A percentile compares a stretch with the other conserved stretches of the same genome.
phyloP scores from a whole-genome alignment of 371 early-diverging fungal genomes.

The Nosema muscidifuracis region DNA sequence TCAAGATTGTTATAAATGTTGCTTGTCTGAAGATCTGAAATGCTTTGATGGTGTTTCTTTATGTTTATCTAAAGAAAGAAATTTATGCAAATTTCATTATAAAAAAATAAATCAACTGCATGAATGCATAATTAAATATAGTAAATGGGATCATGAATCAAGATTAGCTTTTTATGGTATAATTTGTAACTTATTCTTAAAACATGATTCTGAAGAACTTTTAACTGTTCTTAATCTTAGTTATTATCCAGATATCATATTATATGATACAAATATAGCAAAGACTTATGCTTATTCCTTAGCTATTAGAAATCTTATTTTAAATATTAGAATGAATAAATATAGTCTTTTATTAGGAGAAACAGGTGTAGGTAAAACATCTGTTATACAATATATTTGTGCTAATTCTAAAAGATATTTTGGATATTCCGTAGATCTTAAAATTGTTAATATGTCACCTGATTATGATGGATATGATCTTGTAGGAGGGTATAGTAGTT shows the following conservation, averaged over 20 bases:
- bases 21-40: not conserved
- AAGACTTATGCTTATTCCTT: slow-evolving; percentile 31
- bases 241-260: not conserved
- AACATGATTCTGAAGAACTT: slow-evolving; percentile 33
- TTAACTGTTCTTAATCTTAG: slow-evolving; percentile 2
- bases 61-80: slow-evolving; percentile 13
- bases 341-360: slow-evolving; percentile 89
- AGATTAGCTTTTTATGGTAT: slow-evolving; percentile 19
- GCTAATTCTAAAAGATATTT: slow-evolving; percentile 62
- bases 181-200: slow-evolving; percentile 33
- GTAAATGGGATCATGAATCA: not conserved
- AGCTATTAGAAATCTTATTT: slow-evolving; percentile 22
- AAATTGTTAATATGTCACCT: slow-evolving; percentile 87
- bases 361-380: slow-evolving; percentile 98
- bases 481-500: slow-evolving; percentile 67
- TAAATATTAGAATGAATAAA: slow-evolving; percentile 63
- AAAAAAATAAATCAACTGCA: not conserved
- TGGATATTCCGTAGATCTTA: slow-evolving; percentile 65
- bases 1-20: not conserved
- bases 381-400: slow-evolving; percentile 85
- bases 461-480: slow-evolving; percentile 92
- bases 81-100: slow-evolving; percentile 22
- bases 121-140: not conserved
- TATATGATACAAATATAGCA: slow-evolving; percentile 20
- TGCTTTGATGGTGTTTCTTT: not conserved